Percentiles rank a stretch among this genome's conserved stretches.
phyloP scores from a whole-genome alignment of 1,284 basidiomycete genomes.

The Ustilago crameri region DNA sequence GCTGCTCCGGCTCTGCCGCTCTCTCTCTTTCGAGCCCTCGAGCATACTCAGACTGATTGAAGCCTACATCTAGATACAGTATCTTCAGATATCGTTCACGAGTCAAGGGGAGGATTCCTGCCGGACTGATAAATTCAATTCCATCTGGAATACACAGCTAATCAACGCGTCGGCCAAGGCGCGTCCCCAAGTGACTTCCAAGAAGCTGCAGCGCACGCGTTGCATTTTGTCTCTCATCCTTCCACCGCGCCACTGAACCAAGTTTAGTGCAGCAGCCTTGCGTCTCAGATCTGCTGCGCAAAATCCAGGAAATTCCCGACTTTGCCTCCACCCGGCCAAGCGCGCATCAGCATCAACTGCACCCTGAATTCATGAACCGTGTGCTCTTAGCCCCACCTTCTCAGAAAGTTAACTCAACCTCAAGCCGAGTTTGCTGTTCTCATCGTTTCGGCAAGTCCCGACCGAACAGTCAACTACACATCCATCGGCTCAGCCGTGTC shows the following conservation, averaged over 20 bases:
- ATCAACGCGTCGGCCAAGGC: slow-evolving; percentile 15
- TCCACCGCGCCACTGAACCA: no score
- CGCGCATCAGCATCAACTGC: slow-evolving; percentile 1
- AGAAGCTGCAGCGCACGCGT: slow-evolving; percentile 1
- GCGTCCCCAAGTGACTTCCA: slow-evolving; percentile 1
- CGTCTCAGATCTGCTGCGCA: slow-evolving; percentile 1
- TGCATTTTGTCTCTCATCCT: not conserved
- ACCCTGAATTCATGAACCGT: no score
- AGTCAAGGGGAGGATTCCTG: no score
- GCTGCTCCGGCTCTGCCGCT: no score
- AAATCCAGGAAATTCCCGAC: not conserved
- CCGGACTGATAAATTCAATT: no score
- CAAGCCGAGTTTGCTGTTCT: not conserved
- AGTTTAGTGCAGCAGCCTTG: not conserved
- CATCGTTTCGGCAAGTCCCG: not conserved
- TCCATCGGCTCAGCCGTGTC: not conserved
- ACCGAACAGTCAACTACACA: not conserved
- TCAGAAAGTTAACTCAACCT: not conserved
- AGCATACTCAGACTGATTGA: no score
- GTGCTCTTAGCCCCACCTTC: no score
- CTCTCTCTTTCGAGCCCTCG: no score
- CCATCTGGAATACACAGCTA: no score
- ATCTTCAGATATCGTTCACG: no score
- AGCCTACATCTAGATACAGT: no score
- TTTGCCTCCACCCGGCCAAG: slow-evolving; percentile 1